Evolutionary conservation across 495 filamentous ascomycete species (phyloP), one percentile per base, ranked within the genome.

Genomic region (Apiosordaria backusii): DNA sequence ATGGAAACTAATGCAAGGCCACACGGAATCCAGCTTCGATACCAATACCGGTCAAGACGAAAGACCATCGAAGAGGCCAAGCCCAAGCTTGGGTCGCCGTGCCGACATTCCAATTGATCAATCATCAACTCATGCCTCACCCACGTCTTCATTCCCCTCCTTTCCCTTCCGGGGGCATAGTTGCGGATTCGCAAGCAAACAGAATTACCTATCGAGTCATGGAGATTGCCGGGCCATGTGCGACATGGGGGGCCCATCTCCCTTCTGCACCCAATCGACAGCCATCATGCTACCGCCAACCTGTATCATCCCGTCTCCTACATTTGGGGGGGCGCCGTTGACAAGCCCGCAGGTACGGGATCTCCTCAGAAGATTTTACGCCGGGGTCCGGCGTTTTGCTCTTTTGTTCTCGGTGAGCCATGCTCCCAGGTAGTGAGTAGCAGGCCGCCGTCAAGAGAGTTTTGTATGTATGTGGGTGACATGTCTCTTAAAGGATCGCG

Each of bases 1-100:
- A 67, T 61, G 70, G 67, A 67, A 71, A 61, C 72, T 71, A 74
- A 71, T 71, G 67, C 67, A 71, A 69, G 67, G 63, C 58, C 60
- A 40, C 59, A 65, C 25, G 26, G 22, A 57, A 29, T 57, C 50
- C 64, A 65, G 62, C 59, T 66, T 64, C 64, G 66, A 66, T 61
- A 71, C 61, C 22, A 52, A 58, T 58, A 10, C 18, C 23, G 10
- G 35, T 13, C 35, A 45, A 45, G 10, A 45, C 35, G 35, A 45
- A 45, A 45, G 35, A 15, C 35, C 35, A 13, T 15, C 3, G 35
- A 45, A 45, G 35, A 45, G 10, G 35, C 35, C 35, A 45, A 45
- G 35, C 3, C 6, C 5, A 45, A 45, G 35, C n/a, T n/a, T n/a
- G n/a, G 35, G 35, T 45, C 16, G 16, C 9, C 35, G 35, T 45